These are phyloP conservation scores for Boletus rubroflammeus DNA, from an alignment of 768 basidiomycete species.

Conservation along the genomic window DNA sequence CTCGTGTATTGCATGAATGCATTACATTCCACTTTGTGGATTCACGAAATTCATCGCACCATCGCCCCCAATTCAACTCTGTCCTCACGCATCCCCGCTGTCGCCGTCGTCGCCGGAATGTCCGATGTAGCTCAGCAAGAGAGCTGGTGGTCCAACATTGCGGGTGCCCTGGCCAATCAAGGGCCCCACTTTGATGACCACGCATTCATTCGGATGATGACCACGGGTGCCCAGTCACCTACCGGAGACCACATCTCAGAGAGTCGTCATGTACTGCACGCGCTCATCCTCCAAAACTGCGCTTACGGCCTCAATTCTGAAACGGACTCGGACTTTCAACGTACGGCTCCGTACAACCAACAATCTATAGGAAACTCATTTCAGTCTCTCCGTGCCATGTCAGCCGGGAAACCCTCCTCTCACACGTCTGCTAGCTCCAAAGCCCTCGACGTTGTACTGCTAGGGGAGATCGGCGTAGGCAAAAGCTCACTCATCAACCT, in stretches of 20 bases:
- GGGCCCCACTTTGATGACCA: conserved; percentile 15
- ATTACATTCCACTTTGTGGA: conserved; percentile 9
- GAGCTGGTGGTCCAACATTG: conserved; percentile 19
- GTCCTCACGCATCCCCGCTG: conserved; percentile 3
- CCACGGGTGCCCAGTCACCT: neutral
- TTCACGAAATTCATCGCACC: conserved; percentile 8
- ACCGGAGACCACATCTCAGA: conserved; percentile 3
- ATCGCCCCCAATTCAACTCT: conserved; percentile 1
- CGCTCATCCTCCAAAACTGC: conserved; percentile 12
- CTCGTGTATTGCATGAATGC: conserved; percentile 23
- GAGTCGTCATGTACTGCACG: conserved; percentile 12
- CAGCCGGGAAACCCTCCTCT: conserved; percentile 5
- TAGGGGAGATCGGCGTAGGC: conserved; percentile 33
- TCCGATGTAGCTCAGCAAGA: conserved; percentile 7
- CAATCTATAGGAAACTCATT: conserved; percentile 9
- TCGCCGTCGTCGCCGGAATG: conserved; percentile 20
- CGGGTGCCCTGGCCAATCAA: conserved; percentile 4
- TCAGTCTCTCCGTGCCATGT: conserved; percentile 9
- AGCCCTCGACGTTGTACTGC: conserved; percentile 32
- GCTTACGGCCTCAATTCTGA: neutral
- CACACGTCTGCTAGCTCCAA: neutral
- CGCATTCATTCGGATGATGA: conserved; percentile 11
- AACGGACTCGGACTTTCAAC: neutral
- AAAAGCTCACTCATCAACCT: conserved; percentile 46
- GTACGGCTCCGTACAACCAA: conserved; percentile 7